Percentiles rank a stretch among this genome's conserved stretches.
Conservation (phyloP, 2,329 filamentous ascomycete genomes). For the Cryphonectria parasitica region DNA sequence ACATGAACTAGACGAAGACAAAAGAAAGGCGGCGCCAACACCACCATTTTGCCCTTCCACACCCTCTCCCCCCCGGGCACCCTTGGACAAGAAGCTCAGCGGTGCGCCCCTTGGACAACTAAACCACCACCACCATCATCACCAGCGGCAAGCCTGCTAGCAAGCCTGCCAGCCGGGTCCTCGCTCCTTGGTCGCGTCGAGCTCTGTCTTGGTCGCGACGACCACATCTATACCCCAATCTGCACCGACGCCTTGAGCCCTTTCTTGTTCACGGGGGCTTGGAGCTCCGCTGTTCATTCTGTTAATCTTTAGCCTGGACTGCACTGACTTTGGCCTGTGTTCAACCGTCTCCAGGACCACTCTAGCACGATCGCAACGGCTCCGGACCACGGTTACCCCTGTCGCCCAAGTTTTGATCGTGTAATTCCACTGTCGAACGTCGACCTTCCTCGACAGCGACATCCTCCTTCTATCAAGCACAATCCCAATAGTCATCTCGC, state of each 20-base stretch:
- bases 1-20: background rate
- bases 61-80: background rate
- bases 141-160: background rate
- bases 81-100: background rate
- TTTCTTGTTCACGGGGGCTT: background rate
- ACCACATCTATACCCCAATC: background rate
- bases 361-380: conserved; percentile 23
- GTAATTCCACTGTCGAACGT: conserved; percentile 9
- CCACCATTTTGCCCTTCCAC: background rate
- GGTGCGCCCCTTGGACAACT: background rate
- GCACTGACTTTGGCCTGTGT: background rate
- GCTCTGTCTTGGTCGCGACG: background rate
- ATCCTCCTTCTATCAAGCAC: background rate
- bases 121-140: background rate
- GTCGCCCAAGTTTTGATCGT: conserved; percentile 15
- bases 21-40: background rate
- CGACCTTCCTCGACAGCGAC: conserved; percentile 2
- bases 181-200: conserved; percentile 1
- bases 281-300: background rate
- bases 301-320: background rate
- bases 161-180: background rate
- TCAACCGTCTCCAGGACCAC: conserved; percentile 17
- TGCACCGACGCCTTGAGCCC: background rate
- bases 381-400: conserved; percentile 30
- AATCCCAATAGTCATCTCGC: conserved; percentile 5